phyloP scores from a whole-genome alignment of 441 rosid species.

The Erodium trifolium region DNA sequence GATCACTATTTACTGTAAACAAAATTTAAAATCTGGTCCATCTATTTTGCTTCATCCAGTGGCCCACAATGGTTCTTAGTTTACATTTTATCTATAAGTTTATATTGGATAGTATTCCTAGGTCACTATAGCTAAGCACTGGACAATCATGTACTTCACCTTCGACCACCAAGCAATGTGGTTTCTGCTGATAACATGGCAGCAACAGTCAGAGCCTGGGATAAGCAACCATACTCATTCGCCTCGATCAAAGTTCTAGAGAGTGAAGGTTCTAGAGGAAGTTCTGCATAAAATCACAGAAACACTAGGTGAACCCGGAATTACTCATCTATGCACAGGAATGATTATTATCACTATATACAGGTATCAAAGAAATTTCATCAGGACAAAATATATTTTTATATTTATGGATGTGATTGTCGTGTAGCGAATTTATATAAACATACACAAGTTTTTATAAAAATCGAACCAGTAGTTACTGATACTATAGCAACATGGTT shows the following conservation, averaged over 20 bases:
- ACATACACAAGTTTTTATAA: no score
- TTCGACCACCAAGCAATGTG: conserved; percentile 61
- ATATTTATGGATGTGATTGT: background rate
- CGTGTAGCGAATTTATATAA: no score
- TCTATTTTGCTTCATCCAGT: no score
- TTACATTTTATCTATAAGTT: no score
- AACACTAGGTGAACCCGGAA: conserved; percentile 4
- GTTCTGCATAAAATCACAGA: conserved; percentile 47
- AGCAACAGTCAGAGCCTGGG: conserved; percentile 86
- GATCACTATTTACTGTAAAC: no score
- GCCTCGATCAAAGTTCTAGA: conserved; percentile 93
- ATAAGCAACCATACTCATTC: conserved; percentile 68
- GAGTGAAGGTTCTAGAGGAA: conserved; percentile 92
- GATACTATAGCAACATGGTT: background rate
- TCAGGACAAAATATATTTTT: background rate
- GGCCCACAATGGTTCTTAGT: no score
- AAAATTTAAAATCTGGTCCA: no score
- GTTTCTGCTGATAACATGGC: conserved; percentile 96
- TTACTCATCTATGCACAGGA: background rate
- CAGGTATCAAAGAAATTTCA: background rate
- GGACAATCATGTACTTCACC: conserved; percentile 34
- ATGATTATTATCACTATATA: background rate
- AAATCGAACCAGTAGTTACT: background rate
- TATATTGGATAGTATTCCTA: no score
- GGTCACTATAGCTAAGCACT: background rate